These are phyloP conservation scores for Neopestalotiopsis clavispora DNA, from an alignment of 2,329 filamentous ascomycete genomes.

Conservation along the genomic window DNA sequence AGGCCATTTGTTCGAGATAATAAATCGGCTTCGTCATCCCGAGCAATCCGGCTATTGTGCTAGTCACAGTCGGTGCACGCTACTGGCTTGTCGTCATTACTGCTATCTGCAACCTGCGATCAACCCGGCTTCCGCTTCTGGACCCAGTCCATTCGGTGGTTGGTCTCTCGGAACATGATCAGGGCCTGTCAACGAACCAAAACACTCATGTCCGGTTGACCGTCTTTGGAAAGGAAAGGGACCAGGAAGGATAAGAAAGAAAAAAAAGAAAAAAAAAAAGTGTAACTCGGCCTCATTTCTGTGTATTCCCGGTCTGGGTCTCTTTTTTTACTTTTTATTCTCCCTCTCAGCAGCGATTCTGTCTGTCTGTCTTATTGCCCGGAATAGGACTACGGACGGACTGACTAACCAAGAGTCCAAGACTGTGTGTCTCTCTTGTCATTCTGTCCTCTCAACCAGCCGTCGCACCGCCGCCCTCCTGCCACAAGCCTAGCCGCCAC, in stretches of 20 bases:
- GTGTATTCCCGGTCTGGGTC: neutral
- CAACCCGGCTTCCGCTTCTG: conserved; percentile 31
- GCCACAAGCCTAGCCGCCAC: neutral
- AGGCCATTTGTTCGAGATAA: neutral
- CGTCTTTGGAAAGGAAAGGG: conserved; percentile 17
- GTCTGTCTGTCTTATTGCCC: neutral
- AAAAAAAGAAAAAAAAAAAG: neutral
- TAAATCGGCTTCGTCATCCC: neutral
- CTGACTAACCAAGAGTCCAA: neutral
- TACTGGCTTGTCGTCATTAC: conserved; percentile 10
- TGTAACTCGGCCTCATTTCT: neutral
- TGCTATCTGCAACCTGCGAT: conserved; percentile 23
- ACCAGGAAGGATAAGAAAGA: neutral
- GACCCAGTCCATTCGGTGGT: conserved; percentile 31
- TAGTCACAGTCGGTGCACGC: neutral
- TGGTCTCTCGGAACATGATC: conserved; percentile 27
- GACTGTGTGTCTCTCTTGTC: conserved; percentile 1
- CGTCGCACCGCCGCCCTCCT: neutral
- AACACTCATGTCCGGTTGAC: conserved; percentile 25
- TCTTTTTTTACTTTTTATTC: neutral
- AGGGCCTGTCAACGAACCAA: neutral
- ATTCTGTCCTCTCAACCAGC: neutral
- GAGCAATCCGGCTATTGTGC: neutral
- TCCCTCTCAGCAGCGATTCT: neutral
- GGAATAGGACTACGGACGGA: neutral